These are phyloP conservation scores for Aspergillus glaucus DNA, from an alignment of 2,329 filamentous ascomycete genomes.

Conservation along the genomic window DNA sequence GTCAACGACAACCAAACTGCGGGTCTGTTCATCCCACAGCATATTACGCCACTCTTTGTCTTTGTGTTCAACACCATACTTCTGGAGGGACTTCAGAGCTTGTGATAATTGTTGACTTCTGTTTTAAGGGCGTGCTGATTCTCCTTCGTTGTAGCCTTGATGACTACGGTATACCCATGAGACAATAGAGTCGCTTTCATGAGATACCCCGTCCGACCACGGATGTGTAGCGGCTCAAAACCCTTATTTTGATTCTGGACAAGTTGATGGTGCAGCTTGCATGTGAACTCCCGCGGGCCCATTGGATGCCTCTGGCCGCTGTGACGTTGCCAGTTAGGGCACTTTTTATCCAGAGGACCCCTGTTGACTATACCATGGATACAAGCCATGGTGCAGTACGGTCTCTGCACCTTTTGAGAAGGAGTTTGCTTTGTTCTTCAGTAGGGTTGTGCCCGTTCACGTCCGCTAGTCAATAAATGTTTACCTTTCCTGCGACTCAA, in stretches of 20 bases:
- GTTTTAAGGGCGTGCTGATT: constrained; percentile 14
- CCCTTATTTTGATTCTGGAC: too few species aligned
- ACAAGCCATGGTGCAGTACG: constrained; percentile 19
- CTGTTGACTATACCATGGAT: constrained; percentile 13
- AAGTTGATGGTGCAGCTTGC: too few species aligned
- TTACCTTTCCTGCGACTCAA: constrained; percentile 19
- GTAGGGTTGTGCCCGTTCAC: constrained; percentile 8
- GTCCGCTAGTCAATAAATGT: constrained; percentile 11
- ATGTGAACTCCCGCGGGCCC: too few species aligned
- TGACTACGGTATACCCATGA: constrained; percentile 22
- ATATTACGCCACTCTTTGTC: too few species aligned
- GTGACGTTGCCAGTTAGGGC: constrained; percentile 27
- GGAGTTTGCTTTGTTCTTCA: constrained; percentile 1
- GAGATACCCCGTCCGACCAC: constrained; percentile 20
- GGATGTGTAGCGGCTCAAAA: too few species aligned
- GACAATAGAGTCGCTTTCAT: constrained; percentile 22
- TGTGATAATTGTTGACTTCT: too few species aligned
- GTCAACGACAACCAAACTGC: too few species aligned
- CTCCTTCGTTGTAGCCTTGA: constrained; percentile 18
- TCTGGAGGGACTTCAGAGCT: too few species aligned
- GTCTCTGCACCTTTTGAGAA: constrained; percentile 8
- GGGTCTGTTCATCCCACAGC: too few species aligned
- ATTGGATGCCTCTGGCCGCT: too few species aligned
- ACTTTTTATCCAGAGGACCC: constrained; percentile 14
- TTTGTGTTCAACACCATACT: too few species aligned